Evolutionary conservation across 495 filamentous ascomycete genomes (phyloP).

Genomic region (Aspergillus biplanus): DNA sequence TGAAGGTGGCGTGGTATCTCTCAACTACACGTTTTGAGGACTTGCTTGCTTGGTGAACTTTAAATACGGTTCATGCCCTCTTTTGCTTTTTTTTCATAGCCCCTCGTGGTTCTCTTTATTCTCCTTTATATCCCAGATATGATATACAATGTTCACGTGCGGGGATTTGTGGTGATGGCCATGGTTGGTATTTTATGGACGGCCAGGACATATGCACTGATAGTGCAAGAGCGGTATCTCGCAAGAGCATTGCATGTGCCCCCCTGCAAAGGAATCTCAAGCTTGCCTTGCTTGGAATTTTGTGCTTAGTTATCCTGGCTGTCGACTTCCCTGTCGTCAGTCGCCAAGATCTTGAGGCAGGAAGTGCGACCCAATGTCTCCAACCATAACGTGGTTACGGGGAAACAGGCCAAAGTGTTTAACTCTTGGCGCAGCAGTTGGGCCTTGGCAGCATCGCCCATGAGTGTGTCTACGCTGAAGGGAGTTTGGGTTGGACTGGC

Average conservation of each 20-base stretch:
- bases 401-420: slow-evolving; percentile 22
- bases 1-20: slow-evolving; percentile 12
- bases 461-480: slow-evolving; percentile 13
- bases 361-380: slow-evolving; percentile 19
- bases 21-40: slow-evolving; percentile 10
- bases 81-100: neutral
- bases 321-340: slow-evolving; percentile 1
- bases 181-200: slow-evolving; percentile 6
- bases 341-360: slow-evolving; percentile 18
- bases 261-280: slow-evolving; percentile 22
- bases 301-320: neutral
- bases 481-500: slow-evolving; percentile 24
- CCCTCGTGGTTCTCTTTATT: neutral
- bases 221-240: slow-evolving; percentile 7
- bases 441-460: slow-evolving; percentile 28
- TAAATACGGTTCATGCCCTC: slow-evolving; percentile 5
- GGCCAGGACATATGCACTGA: slow-evolving; percentile 4
- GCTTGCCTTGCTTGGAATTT: slow-evolving; percentile 4
- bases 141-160: slow-evolving; percentile 22
- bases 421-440: slow-evolving; percentile 27
- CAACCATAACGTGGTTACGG: slow-evolving; percentile 32
- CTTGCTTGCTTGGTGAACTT: slow-evolving; percentile 15
- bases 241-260: slow-evolving; percentile 7
- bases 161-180: slow-evolving; percentile 6
- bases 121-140: neutral